phyloP scores from a whole-genome alignment of 768 basidiomycete species.

The Termitomyces sp. region DNA sequence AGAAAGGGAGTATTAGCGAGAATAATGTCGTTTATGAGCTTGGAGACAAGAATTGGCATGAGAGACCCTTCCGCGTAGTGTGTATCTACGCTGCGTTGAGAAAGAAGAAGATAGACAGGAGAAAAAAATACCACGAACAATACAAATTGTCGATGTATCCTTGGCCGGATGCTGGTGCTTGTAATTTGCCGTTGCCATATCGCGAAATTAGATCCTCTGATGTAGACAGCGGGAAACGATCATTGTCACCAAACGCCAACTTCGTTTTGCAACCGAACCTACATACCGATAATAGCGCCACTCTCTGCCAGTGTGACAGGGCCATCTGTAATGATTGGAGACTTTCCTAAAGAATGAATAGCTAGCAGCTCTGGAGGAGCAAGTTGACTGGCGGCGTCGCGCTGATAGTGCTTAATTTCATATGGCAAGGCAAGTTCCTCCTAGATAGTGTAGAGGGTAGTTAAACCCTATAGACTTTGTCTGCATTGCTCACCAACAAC shows the following conservation, averaged over 20 bases:
- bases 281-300: constrained; percentile 20
- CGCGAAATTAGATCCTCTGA: constrained; percentile 18
- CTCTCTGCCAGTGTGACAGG: constrained; percentile 29
- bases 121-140: constrained; percentile 4
- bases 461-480: not conserved
- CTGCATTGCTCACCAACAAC: constrained; percentile 26
- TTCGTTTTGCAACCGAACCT: not conserved
- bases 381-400: constrained; percentile 8
- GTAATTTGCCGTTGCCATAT: constrained; percentile 15
- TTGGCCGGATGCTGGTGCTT: constrained; percentile 9
- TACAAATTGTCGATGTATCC: constrained; percentile 17
- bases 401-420: constrained; percentile 30
- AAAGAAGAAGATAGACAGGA: not conserved
- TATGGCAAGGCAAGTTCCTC: constrained; percentile 42
- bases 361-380: constrained; percentile 31
- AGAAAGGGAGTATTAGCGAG: constrained; percentile 29
- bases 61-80: constrained; percentile 20
- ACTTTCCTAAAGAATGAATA: constrained; percentile 35
- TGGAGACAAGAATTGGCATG: constrained; percentile 34
- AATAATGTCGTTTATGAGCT: constrained; percentile 25
- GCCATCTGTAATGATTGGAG: constrained; percentile 39
- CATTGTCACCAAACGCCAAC: not conserved
- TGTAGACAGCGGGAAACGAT: not conserved
- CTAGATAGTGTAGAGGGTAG: not conserved
- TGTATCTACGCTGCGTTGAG: constrained; percentile 4